phyloP scores from a whole-genome alignment of 495 filamentous ascomycete genomes.

The Zalerion maritima region DNA sequence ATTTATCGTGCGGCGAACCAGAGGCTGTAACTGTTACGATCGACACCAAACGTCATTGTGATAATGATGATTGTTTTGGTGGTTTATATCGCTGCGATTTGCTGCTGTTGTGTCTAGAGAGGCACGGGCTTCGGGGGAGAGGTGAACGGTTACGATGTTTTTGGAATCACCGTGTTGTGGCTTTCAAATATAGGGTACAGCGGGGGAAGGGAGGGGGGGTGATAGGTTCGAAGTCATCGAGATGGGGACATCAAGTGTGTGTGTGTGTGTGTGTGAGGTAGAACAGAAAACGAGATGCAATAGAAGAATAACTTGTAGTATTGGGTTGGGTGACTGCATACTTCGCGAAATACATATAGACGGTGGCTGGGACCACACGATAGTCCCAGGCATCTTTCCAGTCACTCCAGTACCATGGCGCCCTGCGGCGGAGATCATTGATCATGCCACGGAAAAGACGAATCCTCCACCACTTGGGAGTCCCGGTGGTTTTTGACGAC shows the following conservation, averaged over 20 bases:
- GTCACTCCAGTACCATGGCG: conserved; percentile 63
- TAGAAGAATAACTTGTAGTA: neutral
- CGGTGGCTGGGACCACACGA: conserved; percentile 61
- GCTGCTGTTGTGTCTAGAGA: no score
- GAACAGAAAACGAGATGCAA: conserved; percentile 1
- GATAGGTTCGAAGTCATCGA: no score
- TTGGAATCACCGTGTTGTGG: no score
- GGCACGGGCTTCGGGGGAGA: no score
- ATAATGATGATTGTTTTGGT: no score
- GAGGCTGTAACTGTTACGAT: no score
- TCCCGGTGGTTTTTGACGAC: neutral
- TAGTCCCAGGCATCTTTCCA: conserved; percentile 80
- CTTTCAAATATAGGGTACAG: no score
- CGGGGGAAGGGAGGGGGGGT: no score
- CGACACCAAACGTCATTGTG: no score
- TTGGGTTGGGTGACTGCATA: conserved; percentile 23
- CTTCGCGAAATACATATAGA: conserved; percentile 91
- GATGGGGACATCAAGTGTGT: conserved; percentile 1
- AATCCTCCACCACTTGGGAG: conserved; percentile 42
- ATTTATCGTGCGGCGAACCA: no score
- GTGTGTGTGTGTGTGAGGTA: conserved; percentile 3
- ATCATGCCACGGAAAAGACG: conserved; percentile 52
- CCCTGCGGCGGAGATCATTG: conserved; percentile 56
- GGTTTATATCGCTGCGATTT: no score
- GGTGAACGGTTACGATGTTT: no score